A percentile compares a stretch with the other conserved stretches of the same genome.
Conservation (phyloP, 805 yeast genomes). For the Kodamaea laetipori region DNA sequence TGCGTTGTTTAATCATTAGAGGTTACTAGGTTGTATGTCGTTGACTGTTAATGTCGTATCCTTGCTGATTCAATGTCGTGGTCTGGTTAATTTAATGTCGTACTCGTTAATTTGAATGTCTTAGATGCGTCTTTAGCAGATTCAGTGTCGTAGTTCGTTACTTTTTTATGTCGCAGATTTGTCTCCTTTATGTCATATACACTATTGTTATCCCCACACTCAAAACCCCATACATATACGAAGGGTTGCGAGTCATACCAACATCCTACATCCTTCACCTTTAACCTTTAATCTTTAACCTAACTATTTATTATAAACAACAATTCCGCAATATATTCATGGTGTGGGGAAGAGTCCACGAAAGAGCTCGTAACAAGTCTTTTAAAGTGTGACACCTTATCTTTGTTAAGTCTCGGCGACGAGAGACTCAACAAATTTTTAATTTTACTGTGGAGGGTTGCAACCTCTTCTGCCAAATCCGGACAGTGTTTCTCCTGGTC, state of each 20-base stretch:
- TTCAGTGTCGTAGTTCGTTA: no score
- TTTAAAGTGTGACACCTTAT: conserved; percentile 9
- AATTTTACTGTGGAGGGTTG: conserved; percentile 1
- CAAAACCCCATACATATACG: no score
- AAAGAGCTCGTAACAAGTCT: conserved; percentile 1
- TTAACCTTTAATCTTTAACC: no score
- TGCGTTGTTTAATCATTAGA: conserved; percentile 31
- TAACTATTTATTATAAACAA: conserved; percentile 8
- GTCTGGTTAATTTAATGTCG: neutral
- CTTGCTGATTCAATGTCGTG: neutral
- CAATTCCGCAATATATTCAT: conserved; percentile 8
- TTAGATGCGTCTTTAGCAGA: neutral
- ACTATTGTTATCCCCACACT: no score
- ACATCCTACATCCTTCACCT: no score
- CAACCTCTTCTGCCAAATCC: conserved; percentile 1
- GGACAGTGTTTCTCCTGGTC: neutral
- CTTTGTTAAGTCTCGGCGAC: neutral
- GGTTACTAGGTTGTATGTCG: neutral
- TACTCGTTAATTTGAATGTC: neutral
- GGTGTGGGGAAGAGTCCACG: conserved; percentile 7
- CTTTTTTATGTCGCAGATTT: no score
- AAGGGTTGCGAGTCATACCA: no score
- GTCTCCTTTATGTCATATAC: no score
- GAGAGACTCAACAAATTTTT: conserved; percentile 4
- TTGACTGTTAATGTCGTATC: neutral